Base-by-base conservation (phyloP, 257 asterid genomes). In the Leonotis leonurus region DNA sequence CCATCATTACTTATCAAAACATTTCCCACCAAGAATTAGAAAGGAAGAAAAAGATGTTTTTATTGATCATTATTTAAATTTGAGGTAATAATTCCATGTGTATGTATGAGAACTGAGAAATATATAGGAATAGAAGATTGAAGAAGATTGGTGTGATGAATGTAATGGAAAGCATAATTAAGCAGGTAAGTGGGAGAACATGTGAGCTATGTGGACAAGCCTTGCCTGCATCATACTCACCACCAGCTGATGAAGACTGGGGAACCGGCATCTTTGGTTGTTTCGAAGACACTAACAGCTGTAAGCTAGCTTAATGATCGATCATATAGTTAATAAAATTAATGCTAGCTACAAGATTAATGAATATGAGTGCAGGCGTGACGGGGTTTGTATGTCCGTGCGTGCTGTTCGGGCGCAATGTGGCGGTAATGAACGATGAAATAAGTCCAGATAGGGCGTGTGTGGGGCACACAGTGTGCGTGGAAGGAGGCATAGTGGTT, bases 191-290 rank as follows among this genome's bases (percentile, higher is more conserved):
- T 57, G 81, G 77, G n/a, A 84, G 83, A 24, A 82, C 26, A 65
- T 88, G 95, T 67, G 81, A 79, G 61, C 88, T 80, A 78, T 89
- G 96, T 48, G 96, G 93, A 30, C 95, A 89, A 74, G 18, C 77
- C 9, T 60, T 89, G 56, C 95, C 95, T n/a, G 72, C 80, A 53
- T 67, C 76, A 46, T 84, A 81, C 73, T 61, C 65, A 17, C 96
- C 95, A 4, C 96, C 93, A 3, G 85, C 95, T 2, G 91, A 84
- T 8, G 95, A 88, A 61, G 90, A 85, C 22, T 89, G 93, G 96
- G 77, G 69, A 8, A 80, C 87, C 22, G 96, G 90, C 49, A 82
- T 89, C n/a, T 86, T 75, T 21, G 93, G 93, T 37, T 89, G 95
- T 70, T 48, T 74, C 2, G 85, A 89, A 57, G 95, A 89, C 56